Base-by-base conservation (phyloP, 2,329 filamentous ascomycete genomes). In the Beauveria caledonica region DNA sequence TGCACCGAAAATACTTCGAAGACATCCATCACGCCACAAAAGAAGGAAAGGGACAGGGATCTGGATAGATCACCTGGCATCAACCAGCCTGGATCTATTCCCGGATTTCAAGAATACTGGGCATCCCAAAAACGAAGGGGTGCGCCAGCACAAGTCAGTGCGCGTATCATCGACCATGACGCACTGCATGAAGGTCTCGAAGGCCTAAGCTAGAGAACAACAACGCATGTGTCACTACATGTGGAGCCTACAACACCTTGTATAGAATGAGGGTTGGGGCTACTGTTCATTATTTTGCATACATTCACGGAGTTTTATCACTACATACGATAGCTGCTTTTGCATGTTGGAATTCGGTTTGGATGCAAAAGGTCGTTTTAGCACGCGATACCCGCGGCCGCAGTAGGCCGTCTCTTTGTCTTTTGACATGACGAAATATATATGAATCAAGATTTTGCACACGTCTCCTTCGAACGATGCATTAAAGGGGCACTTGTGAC, bases 1-100 rank as follows among this genome's bases (percentile, higher is more conserved):
- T 45, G 17, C 45, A 5, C 60, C 33, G 17, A 45, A 42, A 54
- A 53, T 53, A 25, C 23, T 27, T 8, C 17, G 2, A 42, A 53
- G 10, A 33, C 29, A 57, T 36, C 58, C 33, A 49, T 50, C 61
- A 36, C 63, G 54, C 49, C 64, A 19, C 60, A 62, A 8, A 45
- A 44, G 3, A 64, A 66, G 45, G 65, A 74, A 61, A 73, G 66
- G 61, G 71, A 74, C 33, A 70, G 70, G 60, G 72, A 75, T 11
- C 58, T 74, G 39, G 76, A 76, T 48, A 79, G 89, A 48, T 74
- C 82, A 5, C 83, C 88, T 1, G 90, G 90, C 0, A 90, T 94
- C 69, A 94, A 94, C 67, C 90, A 93, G 69, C 80, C 83, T 1
- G 90, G 90, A 0, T 80, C 84, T 0, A 87, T 94, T 48, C 84